These are phyloP conservation scores for Exophiala oligosperma DNA, from an alignment of 2,329 filamentous ascomycete genomes.

Conservation along the genomic window DNA sequence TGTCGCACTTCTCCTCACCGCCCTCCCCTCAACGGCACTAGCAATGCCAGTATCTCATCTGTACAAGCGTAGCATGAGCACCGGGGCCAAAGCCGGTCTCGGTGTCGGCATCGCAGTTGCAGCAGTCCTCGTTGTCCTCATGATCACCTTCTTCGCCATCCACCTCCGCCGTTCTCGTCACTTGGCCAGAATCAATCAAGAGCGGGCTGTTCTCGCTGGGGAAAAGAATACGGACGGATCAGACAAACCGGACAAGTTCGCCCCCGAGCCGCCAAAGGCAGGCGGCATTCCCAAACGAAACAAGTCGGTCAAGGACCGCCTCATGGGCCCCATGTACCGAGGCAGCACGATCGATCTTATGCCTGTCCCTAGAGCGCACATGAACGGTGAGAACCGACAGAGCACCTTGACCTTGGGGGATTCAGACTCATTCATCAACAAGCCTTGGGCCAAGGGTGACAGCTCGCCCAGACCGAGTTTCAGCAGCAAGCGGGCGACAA, in stretches of 20 bases:
- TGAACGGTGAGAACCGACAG: slow-evolving; percentile 18
- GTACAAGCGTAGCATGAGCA: slow-evolving; percentile 23
- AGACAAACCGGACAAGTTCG: slow-evolving; percentile 28
- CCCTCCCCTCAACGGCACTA: slow-evolving; percentile 11
- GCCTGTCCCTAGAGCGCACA: slow-evolving; percentile 22
- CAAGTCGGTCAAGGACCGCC: slow-evolving; percentile 30
- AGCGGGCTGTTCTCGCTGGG: slow-evolving; percentile 28
- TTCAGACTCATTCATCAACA: slow-evolving; percentile 19
- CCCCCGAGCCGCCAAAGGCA: slow-evolving; percentile 4
- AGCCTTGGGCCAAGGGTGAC: slow-evolving; percentile 26
- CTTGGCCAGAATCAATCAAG: slow-evolving; percentile 23
- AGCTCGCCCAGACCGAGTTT: slow-evolving; percentile 28
- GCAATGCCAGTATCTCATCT: slow-evolving; percentile 23
- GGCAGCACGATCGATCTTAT: slow-evolving; percentile 29
- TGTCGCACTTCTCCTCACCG: slow-evolving; percentile 13
- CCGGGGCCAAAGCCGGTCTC: slow-evolving; percentile 29
- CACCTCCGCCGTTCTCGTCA: slow-evolving; percentile 27
- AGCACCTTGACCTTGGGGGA: slow-evolving; percentile 22
- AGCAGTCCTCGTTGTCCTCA: slow-evolving; percentile 18
- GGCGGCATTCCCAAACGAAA: slow-evolving; percentile 24
- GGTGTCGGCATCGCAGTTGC: slow-evolving; percentile 29
- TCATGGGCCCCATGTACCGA: slow-evolving; percentile 30
- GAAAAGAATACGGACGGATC: slow-evolving; percentile 30
- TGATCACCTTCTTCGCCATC: slow-evolving; percentile 26
- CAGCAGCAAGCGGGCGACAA: slow-evolving; percentile 30